phyloP scores from a whole-genome alignment of 148 eudicot genomes.

The Rhododendron williamsianum region DNA sequence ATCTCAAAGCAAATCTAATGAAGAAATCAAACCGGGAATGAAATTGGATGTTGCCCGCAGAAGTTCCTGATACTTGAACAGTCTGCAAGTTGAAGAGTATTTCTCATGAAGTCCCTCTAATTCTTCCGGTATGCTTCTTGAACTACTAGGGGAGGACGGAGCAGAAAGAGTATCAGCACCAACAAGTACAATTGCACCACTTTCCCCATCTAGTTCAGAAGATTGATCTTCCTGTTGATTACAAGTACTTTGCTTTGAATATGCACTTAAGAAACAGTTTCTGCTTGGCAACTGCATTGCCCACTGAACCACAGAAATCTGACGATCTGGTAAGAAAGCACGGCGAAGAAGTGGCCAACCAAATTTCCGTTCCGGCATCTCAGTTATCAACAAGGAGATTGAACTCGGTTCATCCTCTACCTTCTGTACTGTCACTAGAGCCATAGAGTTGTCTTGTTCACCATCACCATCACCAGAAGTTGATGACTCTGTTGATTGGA shows the following conservation, averaged over 20 bases:
- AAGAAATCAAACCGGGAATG: conserved; percentile 44
- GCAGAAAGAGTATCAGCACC: conserved; percentile 21
- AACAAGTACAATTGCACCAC: conserved; percentile 49
- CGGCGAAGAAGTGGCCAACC: conserved; percentile 75
- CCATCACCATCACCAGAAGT: conserved; percentile 7
- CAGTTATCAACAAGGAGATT: conserved; percentile 31
- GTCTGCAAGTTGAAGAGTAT: conserved; percentile 63
- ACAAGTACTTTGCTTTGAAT: conserved; percentile 20
- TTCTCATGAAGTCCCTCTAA: conserved; percentile 62
- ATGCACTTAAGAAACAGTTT: conserved; percentile 18
- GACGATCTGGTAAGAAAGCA: conserved; percentile 27
- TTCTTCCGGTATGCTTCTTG: conserved; percentile 34
- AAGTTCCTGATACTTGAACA: conserved; percentile 69
- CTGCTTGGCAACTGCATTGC: conserved; percentile 51
- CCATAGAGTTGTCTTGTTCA: conserved; percentile 44
- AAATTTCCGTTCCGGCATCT: conserved; percentile 46
- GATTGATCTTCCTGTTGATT: conserved; percentile 21
- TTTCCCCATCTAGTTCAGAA: conserved; percentile 41
- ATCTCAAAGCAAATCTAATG: background rate
- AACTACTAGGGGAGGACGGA: conserved; percentile 21
- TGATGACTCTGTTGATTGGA: conserved; percentile 20
- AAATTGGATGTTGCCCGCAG: conserved; percentile 64
- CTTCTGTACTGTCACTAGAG: conserved; percentile 45
- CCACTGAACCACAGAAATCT: conserved; percentile 64
- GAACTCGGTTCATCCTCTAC: conserved; percentile 32